Conservation (phyloP, 2,329 filamentous ascomycete genomes). For the Pseudogymnoascus sp. region DNA sequence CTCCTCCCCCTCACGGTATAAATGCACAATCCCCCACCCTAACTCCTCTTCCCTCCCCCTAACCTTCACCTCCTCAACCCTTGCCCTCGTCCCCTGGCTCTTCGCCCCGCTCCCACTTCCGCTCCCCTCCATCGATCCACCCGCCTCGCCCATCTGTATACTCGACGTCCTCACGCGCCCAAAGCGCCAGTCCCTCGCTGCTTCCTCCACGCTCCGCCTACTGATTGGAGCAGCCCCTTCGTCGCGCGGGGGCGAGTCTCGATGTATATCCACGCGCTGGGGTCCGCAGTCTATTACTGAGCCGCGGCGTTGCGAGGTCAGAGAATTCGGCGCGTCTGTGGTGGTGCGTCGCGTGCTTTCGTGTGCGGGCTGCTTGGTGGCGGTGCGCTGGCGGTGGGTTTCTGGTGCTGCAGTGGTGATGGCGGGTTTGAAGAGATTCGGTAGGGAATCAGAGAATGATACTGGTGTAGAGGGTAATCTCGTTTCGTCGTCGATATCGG, state of each 20-base stretch:
- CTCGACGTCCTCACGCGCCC: slow-evolving; percentile 71
- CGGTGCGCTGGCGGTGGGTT: neutral
- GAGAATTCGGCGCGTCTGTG: neutral
- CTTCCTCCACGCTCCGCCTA: slow-evolving; percentile 32
- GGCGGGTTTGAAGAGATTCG: neutral
- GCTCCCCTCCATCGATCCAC: slow-evolving; percentile 30
- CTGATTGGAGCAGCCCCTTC: neutral
- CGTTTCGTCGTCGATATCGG: neutral
- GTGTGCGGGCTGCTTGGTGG: neutral
- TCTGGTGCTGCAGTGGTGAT: too few relatives aligned
- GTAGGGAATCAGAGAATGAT: neutral
- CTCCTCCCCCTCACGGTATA: slow-evolving; percentile 81
- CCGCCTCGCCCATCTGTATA: slow-evolving; percentile 58
- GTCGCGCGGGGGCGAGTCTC: neutral
- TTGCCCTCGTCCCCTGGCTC: slow-evolving; percentile 58
- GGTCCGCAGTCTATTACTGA: slow-evolving; percentile 45
- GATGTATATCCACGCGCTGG: neutral
- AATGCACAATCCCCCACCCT: slow-evolving; percentile 87
- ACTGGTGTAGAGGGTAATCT: neutral
- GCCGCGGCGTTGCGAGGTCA: neutral
- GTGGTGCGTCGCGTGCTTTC: neutral
- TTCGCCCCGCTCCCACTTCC: slow-evolving; percentile 29
- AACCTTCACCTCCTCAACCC: slow-evolving; percentile 63
- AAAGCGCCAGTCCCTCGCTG: slow-evolving; percentile 69
- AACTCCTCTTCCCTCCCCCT: slow-evolving; percentile 62